Conservation (phyloP, 495 filamentous ascomycete species). For the Penicillium crystallinum region DNA sequence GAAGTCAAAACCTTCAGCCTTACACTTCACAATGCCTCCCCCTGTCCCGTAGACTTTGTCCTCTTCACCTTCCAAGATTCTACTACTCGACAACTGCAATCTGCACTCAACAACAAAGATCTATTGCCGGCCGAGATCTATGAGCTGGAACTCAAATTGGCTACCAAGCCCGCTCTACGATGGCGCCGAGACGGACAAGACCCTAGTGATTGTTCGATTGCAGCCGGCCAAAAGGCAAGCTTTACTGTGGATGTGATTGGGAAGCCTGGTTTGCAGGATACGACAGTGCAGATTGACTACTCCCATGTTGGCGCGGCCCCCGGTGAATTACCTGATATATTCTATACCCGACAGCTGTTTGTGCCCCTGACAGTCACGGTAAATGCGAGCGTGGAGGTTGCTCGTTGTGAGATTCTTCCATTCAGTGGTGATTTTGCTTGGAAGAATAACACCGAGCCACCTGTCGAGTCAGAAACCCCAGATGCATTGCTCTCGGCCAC, state of each 20-base stretch:
- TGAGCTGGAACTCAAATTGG: conserved; percentile 73
- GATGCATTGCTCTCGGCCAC: conserved; percentile 14
- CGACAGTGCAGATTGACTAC: conserved; percentile 79
- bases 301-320: conserved; percentile 60
- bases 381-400: conserved; percentile 79
- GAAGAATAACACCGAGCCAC: conserved; percentile 33
- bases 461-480: conserved; percentile 5
- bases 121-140: conserved; percentile 72
- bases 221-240: conserved; percentile 60
- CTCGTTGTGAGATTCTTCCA: conserved; percentile 72
- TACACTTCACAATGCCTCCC: conserved; percentile 74
- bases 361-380: conserved; percentile 84
- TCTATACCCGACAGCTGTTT: conserved; percentile 79
- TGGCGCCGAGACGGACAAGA: conserved; percentile 52
- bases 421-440: conserved; percentile 56
- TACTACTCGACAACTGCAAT: conserved; percentile 68
- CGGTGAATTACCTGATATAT: conserved; percentile 60
- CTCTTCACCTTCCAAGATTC: conserved; percentile 88
- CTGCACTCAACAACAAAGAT: conserved; percentile 68
- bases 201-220: conserved; percentile 50
- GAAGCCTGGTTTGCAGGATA: conserved; percentile 77
- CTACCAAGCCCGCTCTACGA: conserved; percentile 66
- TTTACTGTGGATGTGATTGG: conserved; percentile 84
- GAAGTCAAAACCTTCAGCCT: conserved; percentile 72
- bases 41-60: conserved; percentile 72